These are phyloP conservation scores for Moelleriella libera DNA, from an alignment of 2,329 filamentous ascomycete genomes.

Conservation along the genomic window DNA sequence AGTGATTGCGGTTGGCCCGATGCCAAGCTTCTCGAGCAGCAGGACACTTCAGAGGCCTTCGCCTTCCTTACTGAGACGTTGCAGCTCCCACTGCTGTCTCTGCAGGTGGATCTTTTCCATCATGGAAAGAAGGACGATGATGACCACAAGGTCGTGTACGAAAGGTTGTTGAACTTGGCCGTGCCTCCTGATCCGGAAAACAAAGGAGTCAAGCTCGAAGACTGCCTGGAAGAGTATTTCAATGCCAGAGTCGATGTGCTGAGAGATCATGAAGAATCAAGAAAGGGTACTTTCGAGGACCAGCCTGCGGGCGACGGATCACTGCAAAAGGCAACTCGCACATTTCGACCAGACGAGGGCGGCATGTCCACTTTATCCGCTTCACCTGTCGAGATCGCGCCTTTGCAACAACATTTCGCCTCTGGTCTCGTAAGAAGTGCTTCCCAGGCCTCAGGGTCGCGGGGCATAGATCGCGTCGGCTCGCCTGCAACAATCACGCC, in stretches of 20 bases:
- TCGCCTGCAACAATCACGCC: neutral
- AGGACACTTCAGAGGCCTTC: slow-evolving; percentile 93
- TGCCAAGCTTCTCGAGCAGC: slow-evolving; percentile 62
- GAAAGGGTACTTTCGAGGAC: slow-evolving; percentile 21
- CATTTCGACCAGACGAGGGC: slow-evolving; percentile 18
- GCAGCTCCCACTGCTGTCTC: slow-evolving; percentile 70
- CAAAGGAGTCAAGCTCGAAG: slow-evolving; percentile 65
- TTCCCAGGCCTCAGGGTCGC: neutral
- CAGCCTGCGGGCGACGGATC: slow-evolving; percentile 9
- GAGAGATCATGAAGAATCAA: slow-evolving; percentile 49
- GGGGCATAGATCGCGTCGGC: neutral
- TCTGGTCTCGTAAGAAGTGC: neutral
- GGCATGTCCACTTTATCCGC: slow-evolving; percentile 18
- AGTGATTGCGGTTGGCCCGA: slow-evolving; percentile 82
- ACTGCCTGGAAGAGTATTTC: slow-evolving; percentile 89
- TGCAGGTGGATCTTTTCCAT: slow-evolving; percentile 93
- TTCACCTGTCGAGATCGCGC: slow-evolving; percentile 16
- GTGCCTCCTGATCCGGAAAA: slow-evolving; percentile 65
- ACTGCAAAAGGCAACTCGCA: slow-evolving; percentile 17
- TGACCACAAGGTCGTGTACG: slow-evolving; percentile 90
- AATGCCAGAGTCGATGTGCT: slow-evolving; percentile 86
- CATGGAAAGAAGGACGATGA: slow-evolving; percentile 73
- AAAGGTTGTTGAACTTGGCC: slow-evolving; percentile 78
- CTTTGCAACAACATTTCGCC: slow-evolving; percentile 4
- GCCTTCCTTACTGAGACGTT: slow-evolving; percentile 86